Conservation (phyloP, 257 asterid species). For the Fraxinus cuspidata region DNA sequence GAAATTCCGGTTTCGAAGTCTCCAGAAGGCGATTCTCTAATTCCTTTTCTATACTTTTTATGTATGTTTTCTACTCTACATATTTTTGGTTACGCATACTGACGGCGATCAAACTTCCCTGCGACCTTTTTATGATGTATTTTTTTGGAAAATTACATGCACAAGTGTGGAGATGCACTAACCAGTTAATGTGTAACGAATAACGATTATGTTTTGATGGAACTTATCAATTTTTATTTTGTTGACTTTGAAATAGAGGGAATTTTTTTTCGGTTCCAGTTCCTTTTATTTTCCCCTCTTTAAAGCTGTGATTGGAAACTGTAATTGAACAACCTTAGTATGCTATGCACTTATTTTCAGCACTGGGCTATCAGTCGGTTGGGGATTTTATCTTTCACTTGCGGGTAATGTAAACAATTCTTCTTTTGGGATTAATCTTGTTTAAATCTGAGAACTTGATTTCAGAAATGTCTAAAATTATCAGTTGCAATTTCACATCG, state of each 20-base stretch:
- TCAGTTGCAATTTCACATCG: background rate
- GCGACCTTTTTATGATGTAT: slow-evolving; percentile 5
- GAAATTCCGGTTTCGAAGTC: slow-evolving; percentile 24
- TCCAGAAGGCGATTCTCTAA: slow-evolving; percentile 21
- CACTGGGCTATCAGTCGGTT: slow-evolving; percentile 26
- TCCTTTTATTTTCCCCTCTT: background rate
- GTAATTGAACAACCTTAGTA: slow-evolving; percentile 16
- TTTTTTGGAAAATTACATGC: background rate
- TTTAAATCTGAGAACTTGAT: slow-evolving; percentile 15
- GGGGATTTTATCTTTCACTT: slow-evolving; percentile 24
- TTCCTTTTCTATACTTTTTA: background rate
- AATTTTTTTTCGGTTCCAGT: slow-evolving; percentile 25
- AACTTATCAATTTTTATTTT: slow-evolving; percentile 17
- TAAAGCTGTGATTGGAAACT: slow-evolving; percentile 7
- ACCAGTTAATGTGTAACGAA: slow-evolving; percentile 4
- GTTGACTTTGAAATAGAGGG: slow-evolving; percentile 25
- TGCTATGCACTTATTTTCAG: slow-evolving; percentile 9
- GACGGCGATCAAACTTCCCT: slow-evolving; percentile 29
- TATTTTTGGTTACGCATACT: background rate
- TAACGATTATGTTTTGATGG: background rate
- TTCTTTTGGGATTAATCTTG: slow-evolving; percentile 1
- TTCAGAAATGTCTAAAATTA: background rate
- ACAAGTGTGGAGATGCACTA: background rate
- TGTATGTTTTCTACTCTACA: slow-evolving; percentile 1
- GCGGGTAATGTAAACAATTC: slow-evolving; percentile 24